Percentiles rank a stretch among this genome's conserved stretches.
These are phyloP conservation scores for Tylopilus sp. DNA, from an alignment of 1,284 basidiomycete species.

Conservation along the genomic window DNA sequence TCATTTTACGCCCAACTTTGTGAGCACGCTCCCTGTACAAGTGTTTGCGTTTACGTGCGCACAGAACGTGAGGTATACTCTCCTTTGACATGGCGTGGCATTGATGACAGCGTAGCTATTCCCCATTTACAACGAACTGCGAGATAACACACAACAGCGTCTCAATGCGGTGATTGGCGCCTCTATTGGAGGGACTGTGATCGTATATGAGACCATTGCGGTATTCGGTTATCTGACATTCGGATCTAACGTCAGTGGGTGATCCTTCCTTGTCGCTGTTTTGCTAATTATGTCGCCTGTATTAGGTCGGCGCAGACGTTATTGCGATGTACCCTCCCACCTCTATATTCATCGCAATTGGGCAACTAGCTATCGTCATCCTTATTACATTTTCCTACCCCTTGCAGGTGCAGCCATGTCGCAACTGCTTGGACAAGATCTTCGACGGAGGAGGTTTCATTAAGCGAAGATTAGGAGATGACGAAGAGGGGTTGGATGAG, in stretches of 20 bases:
- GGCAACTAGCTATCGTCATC: conserved; percentile 89
- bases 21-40: conserved; percentile 90
- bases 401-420: conserved; percentile 89
- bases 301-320: conserved; percentile 83
- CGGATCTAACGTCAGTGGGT: conserved; percentile 64
- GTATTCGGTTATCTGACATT: conserved; percentile 95
- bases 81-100: conserved; percentile 12
- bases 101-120: conserved; percentile 57
- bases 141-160: conserved; percentile 72
- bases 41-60: conserved; percentile 92
- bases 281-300: conserved; percentile 6
- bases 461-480: conserved; percentile 40
- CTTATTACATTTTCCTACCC: conserved; percentile 92
- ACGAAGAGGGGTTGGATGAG: conserved; percentile 47
- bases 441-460: conserved; percentile 48
- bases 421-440: conserved; percentile 90
- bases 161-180: conserved; percentile 87
- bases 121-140: conserved; percentile 92
- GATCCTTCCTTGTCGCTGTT: background rate
- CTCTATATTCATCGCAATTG: conserved; percentile 88
- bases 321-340: conserved; percentile 96
- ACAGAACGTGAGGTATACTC: conserved; percentile 67
- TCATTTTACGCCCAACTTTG: conserved; percentile 72
- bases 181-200: conserved; percentile 77
- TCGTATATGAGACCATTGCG: conserved; percentile 82